A percentile compares a stretch with the other conserved stretches of the same genome.
Evolutionary conservation across 306 rosid genomes (phyloP).

Genomic region (Casuarina cunninghamiana): DNA sequence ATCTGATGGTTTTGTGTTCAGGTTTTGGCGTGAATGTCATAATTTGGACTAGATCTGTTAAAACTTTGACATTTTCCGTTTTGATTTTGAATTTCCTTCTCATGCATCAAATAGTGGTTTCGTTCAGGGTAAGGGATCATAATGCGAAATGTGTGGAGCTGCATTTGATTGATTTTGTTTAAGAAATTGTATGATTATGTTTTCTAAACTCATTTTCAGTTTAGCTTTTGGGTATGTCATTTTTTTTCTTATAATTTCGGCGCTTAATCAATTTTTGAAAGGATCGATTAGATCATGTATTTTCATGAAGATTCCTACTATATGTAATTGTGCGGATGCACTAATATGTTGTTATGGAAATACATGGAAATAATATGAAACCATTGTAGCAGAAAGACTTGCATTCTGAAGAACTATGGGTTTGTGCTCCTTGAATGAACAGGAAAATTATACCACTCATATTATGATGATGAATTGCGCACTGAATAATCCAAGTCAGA

Average conservation of each 20-base stretch:
- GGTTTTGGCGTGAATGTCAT: constrained; percentile 17
- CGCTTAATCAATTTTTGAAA: background rate
- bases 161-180: background rate
- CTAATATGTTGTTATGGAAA: background rate
- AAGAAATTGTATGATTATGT: background rate
- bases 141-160: background rate
- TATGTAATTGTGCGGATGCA: background rate
- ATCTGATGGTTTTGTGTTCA: constrained; percentile 32
- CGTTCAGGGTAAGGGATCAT: background rate
- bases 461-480: background rate
- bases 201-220: background rate
- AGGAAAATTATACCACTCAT: background rate
- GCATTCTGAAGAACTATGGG: background rate
- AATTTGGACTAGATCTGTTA: constrained; percentile 45
- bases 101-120: constrained; percentile 3
- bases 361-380: background rate
- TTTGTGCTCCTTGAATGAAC: background rate
- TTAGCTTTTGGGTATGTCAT: background rate
- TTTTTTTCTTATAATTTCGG: background rate
- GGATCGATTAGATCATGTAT: background rate
- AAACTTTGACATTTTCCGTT: background rate
- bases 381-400: background rate
- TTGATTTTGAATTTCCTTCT: background rate
- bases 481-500: background rate
- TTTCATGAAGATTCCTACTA: background rate